These are phyloP conservation scores for Globisporangium echinulatum DNA, from an alignment of 352 stramenopile species.

Conservation along the genomic window DNA sequence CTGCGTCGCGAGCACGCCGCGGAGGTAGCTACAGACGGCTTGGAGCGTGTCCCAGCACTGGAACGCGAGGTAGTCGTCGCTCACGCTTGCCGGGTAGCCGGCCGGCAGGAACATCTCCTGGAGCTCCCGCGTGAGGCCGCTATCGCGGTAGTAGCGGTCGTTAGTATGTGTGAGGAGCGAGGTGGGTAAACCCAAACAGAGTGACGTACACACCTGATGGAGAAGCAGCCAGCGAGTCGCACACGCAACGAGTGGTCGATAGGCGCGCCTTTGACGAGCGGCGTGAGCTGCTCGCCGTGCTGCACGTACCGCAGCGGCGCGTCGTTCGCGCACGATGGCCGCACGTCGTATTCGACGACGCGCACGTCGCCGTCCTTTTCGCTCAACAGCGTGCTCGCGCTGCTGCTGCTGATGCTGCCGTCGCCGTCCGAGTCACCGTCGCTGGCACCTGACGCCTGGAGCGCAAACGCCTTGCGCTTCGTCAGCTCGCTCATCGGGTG, in stretches of 20 bases:
- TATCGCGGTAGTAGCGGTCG: background rate
- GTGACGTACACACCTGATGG: constrained; percentile 3
- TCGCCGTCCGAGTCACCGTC: constrained; percentile 6
- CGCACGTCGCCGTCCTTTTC: constrained; percentile 22
- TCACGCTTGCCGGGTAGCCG: constrained; percentile 82
- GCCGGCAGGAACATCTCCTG: constrained; percentile 84
- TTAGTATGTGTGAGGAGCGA: no score
- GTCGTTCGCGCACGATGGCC: constrained; percentile 46
- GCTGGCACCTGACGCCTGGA: background rate
- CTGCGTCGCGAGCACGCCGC: constrained; percentile 90
- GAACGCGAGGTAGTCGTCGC: constrained; percentile 91
- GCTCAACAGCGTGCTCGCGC: constrained; percentile 13
- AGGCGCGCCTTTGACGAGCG: constrained; percentile 11
- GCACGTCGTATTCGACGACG: constrained; percentile 53
- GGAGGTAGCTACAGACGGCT: constrained; percentile 92
- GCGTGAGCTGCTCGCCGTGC: constrained; percentile 25
- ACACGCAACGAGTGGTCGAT: constrained; percentile 3
- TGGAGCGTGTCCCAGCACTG: constrained; percentile 95
- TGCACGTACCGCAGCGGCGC: constrained; percentile 40
- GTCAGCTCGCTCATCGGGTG: constrained; percentile 36
- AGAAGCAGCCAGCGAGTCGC: constrained; percentile 19
- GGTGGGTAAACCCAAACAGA: background rate
- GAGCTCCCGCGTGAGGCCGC: constrained; percentile 44
- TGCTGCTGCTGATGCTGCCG: constrained; percentile 10
- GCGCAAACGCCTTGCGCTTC: constrained; percentile 34